Evolutionary conservation across 2,329 filamentous ascomycete species (phyloP), one percentile per base, ranked within the genome.

Genomic region (Elsinoe batatas): DNA sequence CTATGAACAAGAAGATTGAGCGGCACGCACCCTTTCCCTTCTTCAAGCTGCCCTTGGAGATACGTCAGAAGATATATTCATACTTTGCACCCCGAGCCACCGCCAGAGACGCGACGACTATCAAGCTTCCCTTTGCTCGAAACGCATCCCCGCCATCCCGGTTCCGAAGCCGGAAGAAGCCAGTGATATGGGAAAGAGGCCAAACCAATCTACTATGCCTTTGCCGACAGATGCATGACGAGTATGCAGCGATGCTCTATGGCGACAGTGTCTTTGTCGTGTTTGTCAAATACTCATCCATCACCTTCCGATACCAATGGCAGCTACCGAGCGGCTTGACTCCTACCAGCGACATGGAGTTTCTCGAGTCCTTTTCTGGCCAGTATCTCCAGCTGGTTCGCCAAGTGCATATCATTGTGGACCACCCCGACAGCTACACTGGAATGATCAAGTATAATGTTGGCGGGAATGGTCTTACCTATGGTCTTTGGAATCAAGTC

Each of bases 391-490:
- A 68, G 43, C 59, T 71, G 17, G 68, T 78, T 6, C 70, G 66
- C 61, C 65, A 69, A 30, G 71, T 73, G 35, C 56, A 74, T 40
- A 62, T 78, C 7, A 71, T 70, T 46, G 67, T 78, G 2, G 72
- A 76, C 63, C 71, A 72, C 53, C 71, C 76, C 22, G 75, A 77
- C 60, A 67, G 68, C 38, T 77, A 77, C 54, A 76, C 72, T 0
- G 75, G 74, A 3, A 76, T 75, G 74, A 73, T 76, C 58, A 77
- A 76, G 60, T 77, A 72, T 61, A 77, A 77, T 59, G 74, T 72
- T n/a, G 67, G 69, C 1, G 75, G 74, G 0, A 63, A 67, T 22
- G 74, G 74, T 0, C 60, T 77, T 36, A 68, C 69, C 2, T 69
- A 71, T 26, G 74, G 74, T 0, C 64, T 77, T 26, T 58, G 65